These are phyloP conservation scores for Pseudozyma tsukubaensis DNA, from an alignment of 1,284 basidiomycete genomes.

Conservation along the genomic window DNA sequence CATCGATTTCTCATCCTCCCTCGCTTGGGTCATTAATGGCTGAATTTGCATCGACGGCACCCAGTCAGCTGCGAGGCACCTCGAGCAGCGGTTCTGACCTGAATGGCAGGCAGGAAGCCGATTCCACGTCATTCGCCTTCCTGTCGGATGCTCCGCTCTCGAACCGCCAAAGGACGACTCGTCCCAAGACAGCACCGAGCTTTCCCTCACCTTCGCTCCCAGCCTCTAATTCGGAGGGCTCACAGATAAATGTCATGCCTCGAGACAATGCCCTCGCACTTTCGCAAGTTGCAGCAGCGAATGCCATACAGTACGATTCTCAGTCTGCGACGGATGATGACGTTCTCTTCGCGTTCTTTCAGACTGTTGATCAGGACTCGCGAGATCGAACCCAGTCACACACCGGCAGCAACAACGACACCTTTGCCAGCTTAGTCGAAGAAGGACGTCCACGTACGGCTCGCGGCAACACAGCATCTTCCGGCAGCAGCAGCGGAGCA, in stretches of 20 bases:
- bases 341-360: conserved; percentile 34
- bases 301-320: not conserved
- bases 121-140: not conserved
- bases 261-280: not conserved
- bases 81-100: conserved; percentile 2
- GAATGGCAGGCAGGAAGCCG: not conserved
- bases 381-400: conserved; percentile 17
- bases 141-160: conserved; percentile 4
- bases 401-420: not conserved
- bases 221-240: conserved; percentile 21
- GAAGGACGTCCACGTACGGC: conserved; percentile 40
- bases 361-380: conserved; percentile 45
- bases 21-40: not conserved
- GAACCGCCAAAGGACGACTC: conserved; percentile 12
- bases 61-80: not conserved
- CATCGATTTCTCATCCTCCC: conserved; percentile 8
- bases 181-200: conserved; percentile 41
- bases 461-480: conserved; percentile 34
- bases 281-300: not conserved
- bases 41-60: not conserved
- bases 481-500: conserved; percentile 10
- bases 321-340: conserved; percentile 17
- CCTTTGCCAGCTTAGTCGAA: not conserved
- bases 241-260: conserved; percentile 26
- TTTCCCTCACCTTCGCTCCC: conserved; percentile 32